These are phyloP conservation scores for Rhizopogon roseolus DNA, from an alignment of 768 basidiomycete genomes.

Conservation along the genomic window DNA sequence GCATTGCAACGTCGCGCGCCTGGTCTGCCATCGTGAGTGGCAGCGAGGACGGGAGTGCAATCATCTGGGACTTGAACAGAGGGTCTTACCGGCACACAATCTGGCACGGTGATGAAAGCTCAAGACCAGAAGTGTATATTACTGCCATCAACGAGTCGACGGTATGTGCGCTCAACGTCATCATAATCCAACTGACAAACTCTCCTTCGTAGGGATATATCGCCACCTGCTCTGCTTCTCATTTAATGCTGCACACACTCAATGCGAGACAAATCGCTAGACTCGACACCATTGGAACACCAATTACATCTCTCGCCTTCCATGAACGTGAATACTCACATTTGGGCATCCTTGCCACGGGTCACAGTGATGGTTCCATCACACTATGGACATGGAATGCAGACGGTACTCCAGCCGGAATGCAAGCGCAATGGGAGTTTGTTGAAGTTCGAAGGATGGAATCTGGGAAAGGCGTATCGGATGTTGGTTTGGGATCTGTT, in stretches of 20 bases:
- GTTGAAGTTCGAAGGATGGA: constrained; percentile 64
- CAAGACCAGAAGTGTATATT: constrained; percentile 46
- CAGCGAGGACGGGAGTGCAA: constrained; percentile 80
- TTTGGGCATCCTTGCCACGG: constrained; percentile 76
- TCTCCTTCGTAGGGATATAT: constrained; percentile 67
- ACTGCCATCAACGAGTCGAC: constrained; percentile 84
- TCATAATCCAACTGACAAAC: not conserved
- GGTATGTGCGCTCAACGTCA: constrained; percentile 38
- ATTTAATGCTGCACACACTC: constrained; percentile 78
- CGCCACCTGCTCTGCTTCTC: constrained; percentile 71
- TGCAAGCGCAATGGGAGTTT: constrained; percentile 74
- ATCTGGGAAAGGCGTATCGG: constrained; percentile 34
- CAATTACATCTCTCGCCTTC: constrained; percentile 77
- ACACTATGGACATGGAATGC: constrained; percentile 82
- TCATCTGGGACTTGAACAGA: constrained; percentile 86
- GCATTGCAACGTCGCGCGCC: constrained; percentile 66
- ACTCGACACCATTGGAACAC: constrained; percentile 47
- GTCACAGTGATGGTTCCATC: constrained; percentile 70
- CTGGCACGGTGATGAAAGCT: constrained; percentile 49
- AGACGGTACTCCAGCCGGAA: constrained; percentile 62
- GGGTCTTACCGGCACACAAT: constrained; percentile 79
- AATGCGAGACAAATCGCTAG: constrained; percentile 77
- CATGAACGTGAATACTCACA: constrained; percentile 85
- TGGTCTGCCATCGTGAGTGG: constrained; percentile 87
- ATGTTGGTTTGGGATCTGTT: constrained; percentile 48